Evolutionary conservation across 768 basidiomycete genomes (phyloP).

Genomic region (Boletales sp.): DNA sequence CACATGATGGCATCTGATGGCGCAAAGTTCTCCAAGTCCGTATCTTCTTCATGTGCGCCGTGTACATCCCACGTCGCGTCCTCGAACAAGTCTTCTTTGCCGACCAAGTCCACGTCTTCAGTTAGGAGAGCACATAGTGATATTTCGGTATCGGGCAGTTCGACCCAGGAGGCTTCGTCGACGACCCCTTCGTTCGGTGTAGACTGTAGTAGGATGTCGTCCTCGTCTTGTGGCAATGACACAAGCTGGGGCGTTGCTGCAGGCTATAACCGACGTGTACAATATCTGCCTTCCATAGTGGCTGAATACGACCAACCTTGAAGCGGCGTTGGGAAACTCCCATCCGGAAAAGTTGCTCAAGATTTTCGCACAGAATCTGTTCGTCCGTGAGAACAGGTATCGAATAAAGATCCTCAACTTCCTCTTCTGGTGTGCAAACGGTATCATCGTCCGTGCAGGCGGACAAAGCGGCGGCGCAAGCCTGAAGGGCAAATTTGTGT

Average conservation of each 20-base stretch:
- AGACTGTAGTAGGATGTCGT: slow-evolving; percentile 19
- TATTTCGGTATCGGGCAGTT: slow-evolving; percentile 11
- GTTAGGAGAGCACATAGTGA: background rate
- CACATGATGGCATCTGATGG: background rate
- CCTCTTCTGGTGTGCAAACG: slow-evolving; percentile 10
- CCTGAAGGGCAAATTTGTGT: slow-evolving; percentile 25
- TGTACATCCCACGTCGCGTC: slow-evolving; percentile 12
- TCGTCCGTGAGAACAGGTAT: slow-evolving; percentile 28
- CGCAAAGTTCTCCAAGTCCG: too few species aligned
- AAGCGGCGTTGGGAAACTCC: slow-evolving; percentile 41
- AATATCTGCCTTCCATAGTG: background rate
- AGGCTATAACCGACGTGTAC: slow-evolving; percentile 15
- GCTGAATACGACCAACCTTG: slow-evolving; percentile 38
- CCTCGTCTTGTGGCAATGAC: slow-evolving; percentile 16
- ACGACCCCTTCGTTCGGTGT: slow-evolving; percentile 4
- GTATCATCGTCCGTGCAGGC: slow-evolving; percentile 8
- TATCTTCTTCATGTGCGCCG: background rate
- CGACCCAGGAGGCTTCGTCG: slow-evolving; percentile 11
- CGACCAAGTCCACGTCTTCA: slow-evolving; percentile 16
- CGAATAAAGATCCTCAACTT: slow-evolving; percentile 6
- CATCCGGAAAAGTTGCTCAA: slow-evolving; percentile 43
- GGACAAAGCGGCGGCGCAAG: slow-evolving; percentile 28
- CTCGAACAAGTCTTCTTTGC: slow-evolving; percentile 12
- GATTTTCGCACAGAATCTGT: slow-evolving; percentile 36
- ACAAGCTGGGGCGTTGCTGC: slow-evolving; percentile 6